Evolutionary conservation across 164 flowering plant species (phyloP), one percentile per base, ranked within the genome.

Genomic region (Nelumbo lutea): DNA sequence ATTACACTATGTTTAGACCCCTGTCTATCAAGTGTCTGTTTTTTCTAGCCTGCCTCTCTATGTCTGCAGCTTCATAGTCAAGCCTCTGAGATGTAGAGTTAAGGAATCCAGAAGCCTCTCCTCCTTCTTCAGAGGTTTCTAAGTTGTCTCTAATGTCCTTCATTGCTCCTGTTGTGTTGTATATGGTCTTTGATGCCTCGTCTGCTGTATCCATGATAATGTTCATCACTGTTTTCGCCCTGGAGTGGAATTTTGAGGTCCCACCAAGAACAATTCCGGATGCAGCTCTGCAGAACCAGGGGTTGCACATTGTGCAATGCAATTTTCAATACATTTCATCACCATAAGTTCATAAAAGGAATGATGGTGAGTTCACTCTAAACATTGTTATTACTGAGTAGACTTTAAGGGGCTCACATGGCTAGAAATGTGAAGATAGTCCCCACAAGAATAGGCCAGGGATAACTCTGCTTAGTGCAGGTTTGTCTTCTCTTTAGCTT

Each of bases 241-340:
- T 80, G 0, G 90, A 85, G 75, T 88, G 79, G 77, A 91, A 86
- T 67, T 70, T 83, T 0, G 82, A 79, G 66, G 64, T 86, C n/a
- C 88, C 97, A 4, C 90, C 97, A 47, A 91, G 82, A 53, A 83
- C 92, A n/a, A 88, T 56, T 5, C 96, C 94, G 2, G 80, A 70
- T 27, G 81, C 86, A 62, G 69, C 68, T 77, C 98, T 93, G 88
- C 13, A 69, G 62, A 46, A 73, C 4, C 27, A 27, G 27, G 27
- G 27, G 27, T 27, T 27, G 27, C 27, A 27, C 27, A 27, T 27
- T 27, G 27, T 27, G 27, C 27, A 27, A 27, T 27, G 27, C 27
- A 27, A 27, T 27, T 27, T 0, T 27, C 27, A 27, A 27, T 27
- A 27, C 27, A 27, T 27, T 27, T 27, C 27, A 27, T 27, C 27